phyloP scores from a whole-genome alignment of 2,329 filamentous ascomycete species.

The Alternaria infectoria region DNA sequence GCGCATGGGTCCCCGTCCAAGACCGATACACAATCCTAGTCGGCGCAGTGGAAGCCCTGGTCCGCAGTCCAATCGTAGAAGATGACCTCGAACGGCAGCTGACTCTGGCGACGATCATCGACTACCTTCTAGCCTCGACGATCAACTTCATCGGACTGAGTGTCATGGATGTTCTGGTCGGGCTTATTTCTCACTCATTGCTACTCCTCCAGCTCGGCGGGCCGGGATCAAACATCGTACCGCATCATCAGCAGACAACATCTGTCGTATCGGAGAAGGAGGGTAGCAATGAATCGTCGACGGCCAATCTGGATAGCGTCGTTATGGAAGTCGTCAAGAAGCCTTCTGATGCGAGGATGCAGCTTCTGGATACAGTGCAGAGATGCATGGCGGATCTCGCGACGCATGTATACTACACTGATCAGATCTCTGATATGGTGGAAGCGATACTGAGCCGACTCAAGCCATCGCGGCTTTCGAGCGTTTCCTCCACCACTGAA shows the following conservation, averaged over 20 bases:
- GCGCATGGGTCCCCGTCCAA: slow-evolving; percentile 90
- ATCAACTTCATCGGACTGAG: slow-evolving; percentile 95
- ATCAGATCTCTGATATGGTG: slow-evolving; percentile 96
- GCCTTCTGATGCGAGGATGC: slow-evolving; percentile 62
- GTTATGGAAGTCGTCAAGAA: slow-evolving; percentile 53
- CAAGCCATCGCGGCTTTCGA: slow-evolving; percentile 65
- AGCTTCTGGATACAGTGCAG: slow-evolving; percentile 74
- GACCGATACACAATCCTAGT: slow-evolving; percentile 91
- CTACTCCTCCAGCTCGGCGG: slow-evolving; percentile 72
- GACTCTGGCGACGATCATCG: slow-evolving; percentile 77
- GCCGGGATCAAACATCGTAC: slow-evolving; percentile 46
- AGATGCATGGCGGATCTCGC: slow-evolving; percentile 88
- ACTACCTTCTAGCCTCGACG: slow-evolving; percentile 82
- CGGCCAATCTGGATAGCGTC: slow-evolving; percentile 30
- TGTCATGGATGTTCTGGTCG: slow-evolving; percentile 91
- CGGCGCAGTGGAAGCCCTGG: slow-evolving; percentile 77
- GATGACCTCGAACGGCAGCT: slow-evolving; percentile 76
- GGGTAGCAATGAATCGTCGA: slow-evolving; percentile 18
- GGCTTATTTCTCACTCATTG: slow-evolving; percentile 83
- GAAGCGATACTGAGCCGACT: slow-evolving; percentile 78
- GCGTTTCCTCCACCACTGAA: slow-evolving; percentile 52
- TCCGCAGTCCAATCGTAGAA: slow-evolving; percentile 71
- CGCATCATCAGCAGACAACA: slow-evolving; percentile 48
- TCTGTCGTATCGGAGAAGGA: slow-evolving; percentile 34
- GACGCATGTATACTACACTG: slow-evolving; percentile 94